These are phyloP conservation scores for Erysimum pusillum DNA, from an alignment of 441 rosid genomes.

Conservation along the genomic window DNA sequence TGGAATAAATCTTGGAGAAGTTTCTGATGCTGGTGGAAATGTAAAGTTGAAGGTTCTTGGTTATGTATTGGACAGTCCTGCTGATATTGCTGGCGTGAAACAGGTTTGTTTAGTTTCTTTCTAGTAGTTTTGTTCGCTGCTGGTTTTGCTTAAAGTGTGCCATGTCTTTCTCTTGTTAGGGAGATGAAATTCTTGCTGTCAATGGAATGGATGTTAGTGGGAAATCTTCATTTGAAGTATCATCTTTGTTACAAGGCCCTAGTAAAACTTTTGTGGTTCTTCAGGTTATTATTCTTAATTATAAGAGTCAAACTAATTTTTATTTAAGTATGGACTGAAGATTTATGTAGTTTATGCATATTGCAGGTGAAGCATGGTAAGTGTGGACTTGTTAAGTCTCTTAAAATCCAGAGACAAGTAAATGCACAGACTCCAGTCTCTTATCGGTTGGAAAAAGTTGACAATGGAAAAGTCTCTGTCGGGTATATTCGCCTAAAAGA, in stretches of 20 bases:
- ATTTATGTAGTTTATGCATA: constrained; percentile 29
- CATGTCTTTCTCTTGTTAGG: constrained; percentile 56
- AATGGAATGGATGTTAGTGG: constrained; percentile 84
- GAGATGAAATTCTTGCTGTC: constrained; percentile 85
- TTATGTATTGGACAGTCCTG: constrained; percentile 86
- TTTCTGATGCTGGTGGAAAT: constrained; percentile 70
- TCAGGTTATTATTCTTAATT: constrained; percentile 58
- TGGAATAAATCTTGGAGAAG: constrained; percentile 92
- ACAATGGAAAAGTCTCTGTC: constrained; percentile 63
- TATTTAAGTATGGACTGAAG: neutral
- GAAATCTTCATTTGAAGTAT: constrained; percentile 92
- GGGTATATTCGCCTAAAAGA: constrained; percentile 92
- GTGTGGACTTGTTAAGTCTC: constrained; percentile 76
- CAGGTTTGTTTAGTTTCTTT: constrained; percentile 50
- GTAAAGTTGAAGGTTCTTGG: constrained; percentile 84
- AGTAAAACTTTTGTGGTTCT: constrained; percentile 81
- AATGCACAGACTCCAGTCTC: constrained; percentile 87
- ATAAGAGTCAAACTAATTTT: constrained; percentile 7
- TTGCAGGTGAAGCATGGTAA: constrained; percentile 88
- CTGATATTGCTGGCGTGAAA: constrained; percentile 82
- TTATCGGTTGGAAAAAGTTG: constrained; percentile 80
- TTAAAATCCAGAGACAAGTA: constrained; percentile 83
- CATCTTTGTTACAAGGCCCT: constrained; percentile 93
- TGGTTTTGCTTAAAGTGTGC: neutral
- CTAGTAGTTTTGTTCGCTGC: constrained; percentile 2